Conservation (phyloP, 164 flowering plant genomes). For the Stephania cephalantha region DNA sequence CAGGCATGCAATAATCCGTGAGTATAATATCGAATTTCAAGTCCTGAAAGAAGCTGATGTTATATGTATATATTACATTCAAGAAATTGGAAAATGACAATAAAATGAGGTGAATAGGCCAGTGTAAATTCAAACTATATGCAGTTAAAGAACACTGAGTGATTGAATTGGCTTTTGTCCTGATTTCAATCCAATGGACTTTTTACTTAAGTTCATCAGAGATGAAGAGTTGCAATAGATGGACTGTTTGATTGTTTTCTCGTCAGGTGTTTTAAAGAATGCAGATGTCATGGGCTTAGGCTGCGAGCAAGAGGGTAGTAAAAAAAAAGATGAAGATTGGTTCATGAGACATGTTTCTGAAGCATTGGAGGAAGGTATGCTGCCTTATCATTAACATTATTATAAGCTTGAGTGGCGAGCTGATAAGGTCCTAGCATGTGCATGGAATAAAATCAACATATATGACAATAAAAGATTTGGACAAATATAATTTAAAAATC, state of each 20-base stretch:
- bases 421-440: not conserved
- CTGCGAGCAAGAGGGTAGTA: not conserved
- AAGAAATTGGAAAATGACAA: too few species aligned
- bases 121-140: not conserved
- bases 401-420: not conserved
- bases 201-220: not conserved
- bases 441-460: not conserved
- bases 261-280: not conserved
- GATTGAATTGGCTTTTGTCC: not conserved
- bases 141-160: not conserved
- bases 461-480: not conserved
- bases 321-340: not conserved
- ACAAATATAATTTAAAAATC: not conserved
- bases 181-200: not conserved
- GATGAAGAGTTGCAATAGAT: not conserved
- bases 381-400: not conserved
- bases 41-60: conserved; percentile 17
- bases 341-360: not conserved
- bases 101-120: not conserved
- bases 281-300: not conserved
- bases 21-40: conserved; percentile 24
- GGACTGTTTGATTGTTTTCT: not conserved
- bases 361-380: not conserved
- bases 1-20: conserved; percentile 32
- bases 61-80: not conserved